phyloP scores from a whole-genome alignment of 78 protist genomes.

The Pelomyxa schiedti region DNA sequence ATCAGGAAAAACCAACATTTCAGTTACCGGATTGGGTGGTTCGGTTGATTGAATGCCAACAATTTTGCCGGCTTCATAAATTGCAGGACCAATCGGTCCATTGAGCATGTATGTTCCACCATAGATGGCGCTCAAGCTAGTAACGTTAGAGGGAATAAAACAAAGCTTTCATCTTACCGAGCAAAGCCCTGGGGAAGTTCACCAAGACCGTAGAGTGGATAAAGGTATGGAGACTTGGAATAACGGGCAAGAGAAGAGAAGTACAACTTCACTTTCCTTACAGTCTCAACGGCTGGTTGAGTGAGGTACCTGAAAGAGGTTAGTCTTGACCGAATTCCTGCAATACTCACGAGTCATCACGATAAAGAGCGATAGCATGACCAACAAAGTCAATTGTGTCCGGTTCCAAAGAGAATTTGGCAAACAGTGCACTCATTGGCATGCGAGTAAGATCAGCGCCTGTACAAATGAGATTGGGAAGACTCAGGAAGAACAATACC shows the following conservation, averaged over 20 bases:
- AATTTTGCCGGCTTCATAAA: slow-evolving; percentile 70
- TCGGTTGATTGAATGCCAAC: slow-evolving; percentile 63
- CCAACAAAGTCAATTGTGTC: slow-evolving; percentile 91
- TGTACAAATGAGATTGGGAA: not conserved
- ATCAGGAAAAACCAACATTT: slow-evolving; percentile 13
- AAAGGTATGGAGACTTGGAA: slow-evolving; percentile 91
- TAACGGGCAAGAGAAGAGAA: slow-evolving; percentile 65
- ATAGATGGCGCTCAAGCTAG: slow-evolving; percentile 91
- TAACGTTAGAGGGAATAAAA: not conserved
- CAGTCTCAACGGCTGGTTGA: slow-evolving; percentile 60
- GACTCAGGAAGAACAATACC: slow-evolving; percentile 5
- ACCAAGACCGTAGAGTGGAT: slow-evolving; percentile 97
- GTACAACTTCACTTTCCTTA: slow-evolving; percentile 75
- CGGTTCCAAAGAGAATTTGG: slow-evolving; percentile 65
- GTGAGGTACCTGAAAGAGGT: slow-evolving; percentile 50
- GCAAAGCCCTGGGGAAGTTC: slow-evolving; percentile 84
- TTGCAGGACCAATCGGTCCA: slow-evolving; percentile 75
- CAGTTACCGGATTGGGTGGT: slow-evolving; percentile 6
- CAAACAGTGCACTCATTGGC: slow-evolving; percentile 67
- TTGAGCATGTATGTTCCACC: slow-evolving; percentile 97
- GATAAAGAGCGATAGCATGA: slow-evolving; percentile 89
- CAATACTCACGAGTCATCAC: slow-evolving; percentile 56
- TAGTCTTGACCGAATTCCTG: not conserved
- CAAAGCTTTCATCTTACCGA: slow-evolving; percentile 2
- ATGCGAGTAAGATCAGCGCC: slow-evolving; percentile 31